Base-by-base conservation (phyloP, 306 rosid genomes). In the Gleditsia sinensis region DNA sequence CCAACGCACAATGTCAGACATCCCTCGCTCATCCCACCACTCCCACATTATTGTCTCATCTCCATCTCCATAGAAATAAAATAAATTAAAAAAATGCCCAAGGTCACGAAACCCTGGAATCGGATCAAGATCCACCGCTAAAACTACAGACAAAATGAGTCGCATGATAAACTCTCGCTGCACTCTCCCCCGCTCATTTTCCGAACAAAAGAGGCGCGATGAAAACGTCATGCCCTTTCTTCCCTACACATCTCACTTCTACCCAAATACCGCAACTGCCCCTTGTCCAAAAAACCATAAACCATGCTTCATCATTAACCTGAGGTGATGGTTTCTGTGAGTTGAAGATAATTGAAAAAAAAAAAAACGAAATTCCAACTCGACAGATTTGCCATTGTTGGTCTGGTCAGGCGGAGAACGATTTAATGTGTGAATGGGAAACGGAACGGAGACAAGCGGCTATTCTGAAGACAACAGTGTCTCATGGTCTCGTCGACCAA, bases 171-270 rank as follows among this genome's bases (percentile, higher is more conserved):
- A n/a, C n/a, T n/a, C n/a, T n/a, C n/a, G n/a, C n/a, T n/a, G n/a
- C n/a, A n/a, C n/a, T n/a, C n/a, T n/a, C n/a, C n/a, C n/a, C n/a
- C n/a, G n/a, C n/a, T n/a, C 67, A 6, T 3, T 36, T 49, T 46
- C 73, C 75, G 78, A 74, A 71, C 43, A 50, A 69, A 71, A 79
- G 76, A 69, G 79, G 87, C 81, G 55, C 78, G 56, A 62, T 56
- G 86, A 76, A 80, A 86, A 82, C 88, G 85, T 58, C 80, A 79
- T 62, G 5, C 49, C 43, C 63, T 55, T 48, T 54, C 50, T 27
- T 63, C 48, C 39, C 28, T 39, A 2, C 39, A 80, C 77, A 69
- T 76, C 46, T 78, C 86, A 71, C 83, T 55, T 72, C 79, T 59
- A 56, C n/a, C 32, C 62, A 53, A 61, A 65, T 33, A 59, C 9